A percentile compares a stretch with the other conserved stretches of the same genome.
Evolutionary conservation across 176 grass and related monocot species (phyloP).

Genomic region (Avena insularis): DNA sequence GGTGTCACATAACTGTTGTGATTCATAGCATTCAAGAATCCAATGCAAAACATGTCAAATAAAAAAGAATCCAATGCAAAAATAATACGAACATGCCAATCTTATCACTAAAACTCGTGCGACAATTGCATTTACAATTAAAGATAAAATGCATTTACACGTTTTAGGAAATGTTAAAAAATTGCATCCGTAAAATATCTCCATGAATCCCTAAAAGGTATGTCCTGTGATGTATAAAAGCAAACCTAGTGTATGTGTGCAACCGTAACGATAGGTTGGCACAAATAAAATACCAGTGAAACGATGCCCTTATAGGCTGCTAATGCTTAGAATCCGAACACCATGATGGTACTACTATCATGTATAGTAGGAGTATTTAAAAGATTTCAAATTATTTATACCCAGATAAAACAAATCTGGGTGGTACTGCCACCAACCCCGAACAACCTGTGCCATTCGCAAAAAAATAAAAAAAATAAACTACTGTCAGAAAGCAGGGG

Average conservation of each 20-base stretch:
- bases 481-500: background rate
- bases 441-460: background rate
- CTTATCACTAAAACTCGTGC: background rate
- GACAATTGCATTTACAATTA: background rate
- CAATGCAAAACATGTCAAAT: background rate
- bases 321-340: background rate
- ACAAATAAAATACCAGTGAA: background rate
- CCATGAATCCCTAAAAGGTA: background rate
- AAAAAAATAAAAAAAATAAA: background rate
- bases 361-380: background rate
- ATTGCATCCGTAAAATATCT: background rate
- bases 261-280: no score
- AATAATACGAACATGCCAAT: background rate
- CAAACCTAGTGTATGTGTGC: no score
- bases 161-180: background rate
- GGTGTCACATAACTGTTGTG: background rate
- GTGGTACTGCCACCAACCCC: background rate
- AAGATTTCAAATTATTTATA: background rate
- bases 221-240: background rate
- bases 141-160: background rate
- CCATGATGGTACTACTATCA: background rate
- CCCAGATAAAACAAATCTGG: background rate
- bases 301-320: background rate
- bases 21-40: background rate
- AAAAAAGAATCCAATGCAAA: no score